Evolutionary conservation across 371 early-diverging fungal species (phyloP).

Genomic region (Mortierella sp.): DNA sequence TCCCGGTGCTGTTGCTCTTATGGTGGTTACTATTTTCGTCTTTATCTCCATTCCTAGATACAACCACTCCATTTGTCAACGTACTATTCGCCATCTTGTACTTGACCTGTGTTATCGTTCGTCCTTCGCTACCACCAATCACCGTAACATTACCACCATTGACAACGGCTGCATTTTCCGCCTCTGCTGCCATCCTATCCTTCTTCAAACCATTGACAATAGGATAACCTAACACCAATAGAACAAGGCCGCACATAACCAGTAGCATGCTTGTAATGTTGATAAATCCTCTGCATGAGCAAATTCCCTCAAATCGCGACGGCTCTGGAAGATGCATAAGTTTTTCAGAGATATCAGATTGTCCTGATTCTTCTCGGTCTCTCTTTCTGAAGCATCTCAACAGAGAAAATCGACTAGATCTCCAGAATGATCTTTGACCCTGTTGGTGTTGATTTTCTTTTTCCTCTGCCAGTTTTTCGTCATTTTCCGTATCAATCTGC

Average conservation of each 20-base stretch:
- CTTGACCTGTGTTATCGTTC: conserved; percentile 1
- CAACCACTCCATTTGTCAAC: neutral
- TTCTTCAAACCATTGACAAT: conserved; percentile 32
- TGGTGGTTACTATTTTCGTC: neutral
- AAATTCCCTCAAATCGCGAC: conserved; percentile 41
- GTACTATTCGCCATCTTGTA: conserved; percentile 18
- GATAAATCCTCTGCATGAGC: conserved; percentile 33
- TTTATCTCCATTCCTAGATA: neutral
- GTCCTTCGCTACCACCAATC: neutral
- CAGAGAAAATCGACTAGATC: neutral
- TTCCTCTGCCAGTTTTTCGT: neutral
- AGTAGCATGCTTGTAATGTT: conserved; percentile 48
- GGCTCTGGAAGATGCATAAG: conserved; percentile 47
- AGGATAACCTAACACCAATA: conserved; percentile 42
- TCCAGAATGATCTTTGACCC: neutral
- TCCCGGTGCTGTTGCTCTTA: no score
- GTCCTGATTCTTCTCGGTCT: conserved; percentile 5
- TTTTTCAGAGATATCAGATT: conserved; percentile 32
- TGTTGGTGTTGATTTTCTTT: neutral
- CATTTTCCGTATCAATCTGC: neutral
- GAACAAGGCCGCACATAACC: conserved; percentile 30
- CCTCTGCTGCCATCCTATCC: conserved; percentile 28
- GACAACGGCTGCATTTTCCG: conserved; percentile 5
- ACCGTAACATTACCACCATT: neutral
- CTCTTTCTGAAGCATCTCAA: neutral